phyloP scores from a whole-genome alignment of 2,329 filamentous ascomycete genomes.

The Paraconiothyrium brasiliense region DNA sequence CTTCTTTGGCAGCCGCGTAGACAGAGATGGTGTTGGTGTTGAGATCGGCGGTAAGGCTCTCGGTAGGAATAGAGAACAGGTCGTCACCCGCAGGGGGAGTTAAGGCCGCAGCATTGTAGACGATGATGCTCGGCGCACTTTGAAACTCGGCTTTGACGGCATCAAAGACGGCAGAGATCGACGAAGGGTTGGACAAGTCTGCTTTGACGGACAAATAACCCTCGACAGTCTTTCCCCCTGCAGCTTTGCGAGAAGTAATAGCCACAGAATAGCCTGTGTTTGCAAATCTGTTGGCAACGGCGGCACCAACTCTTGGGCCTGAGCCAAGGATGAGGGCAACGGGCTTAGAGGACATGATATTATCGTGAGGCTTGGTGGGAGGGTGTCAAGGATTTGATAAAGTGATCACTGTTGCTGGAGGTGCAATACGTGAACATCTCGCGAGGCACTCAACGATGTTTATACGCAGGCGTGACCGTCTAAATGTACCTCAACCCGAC shows the following conservation, averaged over 20 bases:
- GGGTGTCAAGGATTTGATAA: background rate
- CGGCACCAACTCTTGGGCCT: constrained; percentile 34
- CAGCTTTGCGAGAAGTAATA: constrained; percentile 31
- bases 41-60: constrained; percentile 44
- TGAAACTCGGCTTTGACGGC: constrained; percentile 50
- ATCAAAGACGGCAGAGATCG: constrained; percentile 46
- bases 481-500: background rate
- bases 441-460: constrained; percentile 5
- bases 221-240: constrained; percentile 28
- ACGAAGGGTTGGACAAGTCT: constrained; percentile 49
- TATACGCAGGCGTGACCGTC: constrained; percentile 8
- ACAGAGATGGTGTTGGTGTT: constrained; percentile 51
- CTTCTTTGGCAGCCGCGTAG: constrained; percentile 54
- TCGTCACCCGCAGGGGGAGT: constrained; percentile 16
- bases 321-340: constrained; percentile 39
- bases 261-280: constrained; percentile 32
- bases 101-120: constrained; percentile 53
- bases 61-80: constrained; percentile 35
- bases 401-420: constrained; percentile 3
- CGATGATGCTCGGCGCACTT: constrained; percentile 50
- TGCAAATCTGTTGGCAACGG: constrained; percentile 23
- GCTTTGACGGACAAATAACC: constrained; percentile 52
- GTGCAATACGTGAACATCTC: background rate
- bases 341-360: constrained; percentile 26
- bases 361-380: background rate